Conservation (phyloP, 164 flowering plant species). For the Berberis vulgaris region DNA sequence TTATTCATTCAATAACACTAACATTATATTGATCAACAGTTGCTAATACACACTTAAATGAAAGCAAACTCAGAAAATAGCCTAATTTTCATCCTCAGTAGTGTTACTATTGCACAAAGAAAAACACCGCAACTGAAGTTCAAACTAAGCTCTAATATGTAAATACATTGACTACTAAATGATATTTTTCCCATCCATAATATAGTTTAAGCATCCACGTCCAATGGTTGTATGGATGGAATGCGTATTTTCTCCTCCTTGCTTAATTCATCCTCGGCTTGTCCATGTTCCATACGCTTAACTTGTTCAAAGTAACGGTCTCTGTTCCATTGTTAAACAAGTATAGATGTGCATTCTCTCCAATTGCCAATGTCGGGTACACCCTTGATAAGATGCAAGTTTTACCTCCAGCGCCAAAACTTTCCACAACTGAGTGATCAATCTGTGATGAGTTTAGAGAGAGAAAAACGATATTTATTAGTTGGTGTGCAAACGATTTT, state of each 20-base stretch:
- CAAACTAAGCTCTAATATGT: not conserved
- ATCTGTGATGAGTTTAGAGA: slow-evolving; percentile 26
- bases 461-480: not conserved
- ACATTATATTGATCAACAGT: too few relatives aligned
- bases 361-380: slow-evolving; percentile 49
- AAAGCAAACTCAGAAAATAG: too few relatives aligned
- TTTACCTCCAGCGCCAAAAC: slow-evolving; percentile 66
- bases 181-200: too few relatives aligned
- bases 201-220: not conserved
- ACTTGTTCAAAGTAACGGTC: slow-evolving; percentile 7
- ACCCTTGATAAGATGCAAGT: slow-evolving; percentile 66
- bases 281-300: slow-evolving; percentile 64
- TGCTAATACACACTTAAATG: too few relatives aligned
- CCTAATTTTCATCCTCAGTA: too few relatives aligned
- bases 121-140: not conserved
- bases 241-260: not conserved
- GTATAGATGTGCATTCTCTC: slow-evolving; percentile 33
- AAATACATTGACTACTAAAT: not conserved
- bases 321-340: slow-evolving; percentile 66
- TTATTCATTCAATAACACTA: too few relatives aligned
- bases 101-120: not conserved
- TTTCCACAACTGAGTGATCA: slow-evolving; percentile 74
- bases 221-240: not conserved
- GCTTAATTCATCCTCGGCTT: slow-evolving; percentile 19
- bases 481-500: not conserved